phyloP scores from a whole-genome alignment of 2,329 filamentous ascomycete species.

The Stachybotrys chartarum region DNA sequence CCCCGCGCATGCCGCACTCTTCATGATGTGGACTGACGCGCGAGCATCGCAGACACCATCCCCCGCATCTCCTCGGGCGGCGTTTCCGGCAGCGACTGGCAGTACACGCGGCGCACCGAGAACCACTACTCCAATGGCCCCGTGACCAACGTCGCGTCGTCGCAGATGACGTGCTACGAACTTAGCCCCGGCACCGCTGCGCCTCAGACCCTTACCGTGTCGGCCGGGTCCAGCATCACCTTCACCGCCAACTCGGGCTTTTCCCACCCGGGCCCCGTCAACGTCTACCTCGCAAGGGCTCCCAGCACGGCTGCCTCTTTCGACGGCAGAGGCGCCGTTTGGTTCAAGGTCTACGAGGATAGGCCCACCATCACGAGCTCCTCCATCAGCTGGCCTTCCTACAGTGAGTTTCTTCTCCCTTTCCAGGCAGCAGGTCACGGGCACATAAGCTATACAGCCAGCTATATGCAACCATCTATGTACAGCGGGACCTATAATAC shows the following conservation, averaged over 20 bases:
- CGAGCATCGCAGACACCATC: neutral
- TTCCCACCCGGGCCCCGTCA: slow-evolving; percentile 30
- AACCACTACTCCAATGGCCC: slow-evolving; percentile 43
- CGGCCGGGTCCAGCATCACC: slow-evolving; percentile 12
- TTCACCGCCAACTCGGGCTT: slow-evolving; percentile 31
- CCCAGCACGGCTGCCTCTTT: slow-evolving; percentile 28
- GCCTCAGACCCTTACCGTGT: slow-evolving; percentile 29
- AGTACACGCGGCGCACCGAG: slow-evolving; percentile 37
- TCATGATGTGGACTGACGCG: neutral
- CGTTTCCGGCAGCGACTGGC: slow-evolving; percentile 4
- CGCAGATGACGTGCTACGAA: slow-evolving; percentile 45
- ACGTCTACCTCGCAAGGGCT: slow-evolving; percentile 28
- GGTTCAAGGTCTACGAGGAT: slow-evolving; percentile 38
- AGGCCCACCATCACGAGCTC: slow-evolving; percentile 25
- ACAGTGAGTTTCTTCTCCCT: slow-evolving; percentile 13
- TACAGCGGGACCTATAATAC: neutral
- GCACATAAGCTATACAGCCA: too few species aligned
- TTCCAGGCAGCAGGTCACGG: neutral
- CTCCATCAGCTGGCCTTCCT: slow-evolving; percentile 31
- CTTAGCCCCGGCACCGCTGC: slow-evolving; percentile 32
- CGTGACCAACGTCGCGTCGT: slow-evolving; percentile 38
- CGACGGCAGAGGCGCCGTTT: slow-evolving; percentile 22
- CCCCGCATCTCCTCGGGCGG: neutral
- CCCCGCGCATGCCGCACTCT: too few species aligned
- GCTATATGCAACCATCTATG: too few species aligned